These are phyloP conservation scores for Ziziphus jujuba DNA, from an alignment of 306 rosid species.

Conservation along the genomic window DNA sequence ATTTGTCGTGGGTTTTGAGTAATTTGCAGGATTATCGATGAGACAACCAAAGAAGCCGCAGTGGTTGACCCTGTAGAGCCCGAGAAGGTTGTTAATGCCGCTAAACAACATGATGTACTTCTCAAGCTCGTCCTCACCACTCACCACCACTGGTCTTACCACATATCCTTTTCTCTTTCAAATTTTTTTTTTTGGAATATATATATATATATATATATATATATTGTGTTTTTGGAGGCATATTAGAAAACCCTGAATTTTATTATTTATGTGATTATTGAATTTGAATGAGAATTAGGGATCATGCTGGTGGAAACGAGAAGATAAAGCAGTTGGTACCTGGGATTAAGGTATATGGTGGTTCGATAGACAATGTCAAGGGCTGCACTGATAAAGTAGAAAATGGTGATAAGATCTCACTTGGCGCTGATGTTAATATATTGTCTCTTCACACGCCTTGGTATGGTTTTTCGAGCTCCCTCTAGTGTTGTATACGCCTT, in stretches of 20 bases:
- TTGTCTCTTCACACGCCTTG: conserved; percentile 89
- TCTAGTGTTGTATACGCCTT: neutral
- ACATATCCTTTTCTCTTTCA: neutral
- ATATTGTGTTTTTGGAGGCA: neutral
- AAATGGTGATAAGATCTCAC: conserved; percentile 76
- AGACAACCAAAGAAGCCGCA: conserved; percentile 78
- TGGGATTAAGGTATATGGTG: conserved; percentile 84
- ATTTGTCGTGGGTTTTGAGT: neutral
- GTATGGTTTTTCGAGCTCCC: conserved; percentile 37
- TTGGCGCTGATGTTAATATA: conserved; percentile 65
- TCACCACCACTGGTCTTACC: conserved; percentile 81
- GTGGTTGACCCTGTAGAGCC: conserved; percentile 93
- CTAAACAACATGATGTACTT: conserved; percentile 53
- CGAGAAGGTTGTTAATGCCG: conserved; percentile 65
- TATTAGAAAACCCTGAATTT: neutral
- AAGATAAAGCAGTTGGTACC: conserved; percentile 77
- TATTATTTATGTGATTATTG: neutral
- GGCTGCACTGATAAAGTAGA: conserved; percentile 85
- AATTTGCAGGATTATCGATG: conserved; percentile 67
- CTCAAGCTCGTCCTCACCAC: conserved; percentile 93
- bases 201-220: too few relatives aligned
- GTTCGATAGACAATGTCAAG: conserved; percentile 77
- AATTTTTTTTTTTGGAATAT: neutral
- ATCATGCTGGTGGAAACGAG: conserved; percentile 92
- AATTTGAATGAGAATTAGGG: conserved; percentile 38